Percentiles rank a stretch among this genome's conserved stretches.
These are phyloP conservation scores for Cyphellophora attinorum DNA, from an alignment of 2,329 filamentous ascomycete genomes.

Conservation along the genomic window DNA sequence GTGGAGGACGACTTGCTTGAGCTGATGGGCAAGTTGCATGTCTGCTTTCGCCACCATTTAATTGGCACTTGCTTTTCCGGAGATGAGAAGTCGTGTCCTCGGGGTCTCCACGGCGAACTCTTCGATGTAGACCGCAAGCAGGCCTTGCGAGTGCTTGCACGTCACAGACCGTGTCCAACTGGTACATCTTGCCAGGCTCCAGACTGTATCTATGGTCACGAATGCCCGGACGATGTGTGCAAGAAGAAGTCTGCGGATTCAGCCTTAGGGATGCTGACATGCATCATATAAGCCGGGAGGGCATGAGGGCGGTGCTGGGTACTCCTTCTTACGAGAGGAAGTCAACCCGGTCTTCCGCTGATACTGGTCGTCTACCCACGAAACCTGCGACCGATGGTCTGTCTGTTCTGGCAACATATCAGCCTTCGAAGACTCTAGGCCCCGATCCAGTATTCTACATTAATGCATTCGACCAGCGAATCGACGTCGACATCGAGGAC, in stretches of 20 bases:
- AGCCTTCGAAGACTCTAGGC: too few species aligned
- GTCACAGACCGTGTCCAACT: not conserved
- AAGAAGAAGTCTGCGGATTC: not conserved
- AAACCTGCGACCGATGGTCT: not conserved
- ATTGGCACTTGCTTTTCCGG: not conserved
- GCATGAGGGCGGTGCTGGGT: not conserved
- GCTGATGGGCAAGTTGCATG: too few species aligned
- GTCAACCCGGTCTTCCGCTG: not conserved
- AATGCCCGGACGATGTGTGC: not conserved
- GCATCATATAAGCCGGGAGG: not conserved
- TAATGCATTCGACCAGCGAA: not conserved
- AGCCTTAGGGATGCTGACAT: not conserved
- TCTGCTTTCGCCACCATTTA: too few species aligned
- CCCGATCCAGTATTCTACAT: not conserved
- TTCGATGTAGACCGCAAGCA: not conserved
- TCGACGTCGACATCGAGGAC: not conserved
- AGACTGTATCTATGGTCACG: not conserved
- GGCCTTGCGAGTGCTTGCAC: slow-evolving; percentile 1
- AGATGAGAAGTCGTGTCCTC: not conserved
- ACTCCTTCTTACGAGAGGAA: too few species aligned
- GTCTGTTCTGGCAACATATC: not conserved
- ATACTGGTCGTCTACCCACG: not conserved
- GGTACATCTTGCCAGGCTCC: not conserved
- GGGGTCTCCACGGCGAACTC: not conserved
- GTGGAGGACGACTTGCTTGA: too few species aligned